A percentile compares a stretch with the other conserved stretches of the same genome.
These are phyloP conservation scores for Saccharomyces uvarum DNA, from an alignment of 1,139 yeast genomes.

Conservation along the genomic window DNA sequence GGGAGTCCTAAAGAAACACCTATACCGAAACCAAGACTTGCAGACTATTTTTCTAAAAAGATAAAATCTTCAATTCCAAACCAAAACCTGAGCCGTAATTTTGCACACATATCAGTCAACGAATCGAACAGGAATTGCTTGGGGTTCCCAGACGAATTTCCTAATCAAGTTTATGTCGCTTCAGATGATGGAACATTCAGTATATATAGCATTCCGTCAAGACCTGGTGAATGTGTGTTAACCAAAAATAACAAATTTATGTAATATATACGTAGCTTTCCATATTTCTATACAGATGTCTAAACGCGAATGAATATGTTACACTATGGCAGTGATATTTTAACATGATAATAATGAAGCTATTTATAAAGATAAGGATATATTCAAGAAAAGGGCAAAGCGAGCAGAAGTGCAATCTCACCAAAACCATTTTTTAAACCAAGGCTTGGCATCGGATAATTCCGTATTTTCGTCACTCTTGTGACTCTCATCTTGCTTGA, in stretches of 20 bases:
- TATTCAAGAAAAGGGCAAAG: not conserved
- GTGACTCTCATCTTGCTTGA: conserved; percentile 4
- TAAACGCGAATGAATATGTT: not conserved
- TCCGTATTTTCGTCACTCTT: not conserved
- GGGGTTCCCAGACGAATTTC: conserved; percentile 30
- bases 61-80: conserved; percentile 26
- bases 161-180: conserved; percentile 25
- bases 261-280: conserved; percentile 2
- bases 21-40: conserved; percentile 7
- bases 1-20: not conserved
- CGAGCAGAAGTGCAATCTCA: not conserved
- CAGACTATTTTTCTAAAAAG: conserved; percentile 21
- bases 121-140: conserved; percentile 17
- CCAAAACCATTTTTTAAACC: conserved; percentile 18
- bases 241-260: conserved; percentile 23
- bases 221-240: conserved; percentile 26
- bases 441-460: conserved; percentile 4
- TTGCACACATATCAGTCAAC: conserved; percentile 25
- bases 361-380: not conserved
- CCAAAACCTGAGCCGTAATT: conserved; percentile 27
- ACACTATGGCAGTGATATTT: not conserved
- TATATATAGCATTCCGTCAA: conserved; percentile 25
- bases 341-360: not conserved
- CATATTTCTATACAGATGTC: not conserved
- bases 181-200: conserved; percentile 26